Conservation (phyloP, 169 alveolate genomes). For the Plasmodium knowlesi region DNA sequence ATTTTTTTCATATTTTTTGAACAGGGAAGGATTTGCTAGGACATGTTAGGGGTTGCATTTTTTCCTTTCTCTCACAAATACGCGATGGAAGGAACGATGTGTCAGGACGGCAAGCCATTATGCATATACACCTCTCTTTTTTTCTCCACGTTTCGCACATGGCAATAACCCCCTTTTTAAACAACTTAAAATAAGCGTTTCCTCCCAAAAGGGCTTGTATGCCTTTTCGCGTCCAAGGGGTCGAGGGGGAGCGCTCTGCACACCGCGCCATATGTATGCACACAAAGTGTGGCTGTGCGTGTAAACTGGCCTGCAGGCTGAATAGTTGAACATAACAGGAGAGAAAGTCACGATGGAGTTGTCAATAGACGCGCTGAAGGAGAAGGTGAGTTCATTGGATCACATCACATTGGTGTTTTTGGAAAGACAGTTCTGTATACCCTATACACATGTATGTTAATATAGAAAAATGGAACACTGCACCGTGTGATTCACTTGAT, state of each 20-base stretch:
- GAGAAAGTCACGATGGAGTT: conserved; percentile 37
- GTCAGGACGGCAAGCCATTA: background rate
- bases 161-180: background rate
- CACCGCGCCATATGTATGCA: background rate
- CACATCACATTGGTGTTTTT: background rate
- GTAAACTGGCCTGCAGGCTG: background rate
- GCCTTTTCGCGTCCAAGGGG: background rate
- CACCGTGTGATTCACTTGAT: background rate
- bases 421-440: background rate
- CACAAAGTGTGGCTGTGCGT: background rate
- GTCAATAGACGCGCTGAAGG: conserved; percentile 51
- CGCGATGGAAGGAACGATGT: background rate
- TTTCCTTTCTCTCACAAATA: background rate
- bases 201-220: background rate
- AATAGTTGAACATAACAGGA: background rate
- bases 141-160: background rate
- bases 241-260: background rate
- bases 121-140: background rate
- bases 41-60: background rate
- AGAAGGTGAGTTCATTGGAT: conserved; percentile 26
- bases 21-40: background rate
- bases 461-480: background rate
- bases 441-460: background rate
- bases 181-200: background rate
- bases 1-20: background rate